Evolutionary conservation across 139 green algal genomes (phyloP), one percentile per base, ranked within the genome.

Genomic region (Closterium sp.): DNA sequence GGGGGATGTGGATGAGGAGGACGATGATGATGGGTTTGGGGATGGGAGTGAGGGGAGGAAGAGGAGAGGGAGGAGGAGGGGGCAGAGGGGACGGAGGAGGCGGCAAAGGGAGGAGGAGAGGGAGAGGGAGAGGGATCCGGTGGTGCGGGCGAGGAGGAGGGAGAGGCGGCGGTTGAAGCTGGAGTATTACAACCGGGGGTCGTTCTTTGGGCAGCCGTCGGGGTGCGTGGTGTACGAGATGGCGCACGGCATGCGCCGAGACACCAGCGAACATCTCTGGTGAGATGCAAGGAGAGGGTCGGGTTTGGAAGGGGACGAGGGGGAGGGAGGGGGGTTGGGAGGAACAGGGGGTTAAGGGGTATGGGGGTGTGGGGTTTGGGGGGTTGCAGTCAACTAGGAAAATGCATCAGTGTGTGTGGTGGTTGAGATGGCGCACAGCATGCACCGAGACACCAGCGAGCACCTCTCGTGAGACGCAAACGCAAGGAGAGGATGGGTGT

Each of bases 161-260:
- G 84, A 34, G 25, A 88, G 84, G 84, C 25, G 32, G 6, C 21
- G 31, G 84, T 12, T 36, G 21, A 64, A 31, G 32, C 4, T 36
- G 84, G 84, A 88, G 84, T 88, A 88, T 33, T 88, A 88, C 30
- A 88, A 88, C 31, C 33, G 84, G 3, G 84, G 84, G 84, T 88
- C 92, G 12, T 96, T 91, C 81, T 98, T 96, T 66, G 97, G 97
- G 86, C 96, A 96, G 86, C 96, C 97, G 0, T 94, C 95, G 0
- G 94, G 96, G 4, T 95, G 96, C 86, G 25, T 98, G 25, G 90
- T 98, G 33, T 96, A 95, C 69, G 91, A 95, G n/a, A 91, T 98
- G 3, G 95, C 94, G 3, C 92, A 96, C 84, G 25, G 91, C 66
- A 89, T 97, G 84, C 88, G 92, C 21, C 94, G 96, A 85, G 95